Evolutionary conservation across 163 green algal species (phyloP).

Genomic region (Scenedesmus sp.): DNA sequence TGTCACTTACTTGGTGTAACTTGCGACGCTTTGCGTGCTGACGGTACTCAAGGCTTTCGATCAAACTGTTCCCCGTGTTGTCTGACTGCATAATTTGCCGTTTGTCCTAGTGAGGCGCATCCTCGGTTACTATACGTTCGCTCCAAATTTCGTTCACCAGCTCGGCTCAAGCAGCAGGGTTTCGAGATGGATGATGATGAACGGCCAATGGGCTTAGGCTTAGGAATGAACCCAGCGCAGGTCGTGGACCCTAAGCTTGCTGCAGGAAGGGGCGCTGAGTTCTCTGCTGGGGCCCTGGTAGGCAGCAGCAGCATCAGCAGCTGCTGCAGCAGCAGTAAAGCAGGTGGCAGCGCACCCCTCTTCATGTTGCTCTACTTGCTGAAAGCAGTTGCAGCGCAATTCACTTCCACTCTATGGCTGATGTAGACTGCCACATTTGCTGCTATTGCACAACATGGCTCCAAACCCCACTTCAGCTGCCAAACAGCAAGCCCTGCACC

Average conservation of each 20-base stretch:
- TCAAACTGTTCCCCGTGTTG: too few species aligned
- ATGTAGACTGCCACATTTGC: too few species aligned
- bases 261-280: constrained; percentile 15
- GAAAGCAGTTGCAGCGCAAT: not conserved
- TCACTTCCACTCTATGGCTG: not conserved
- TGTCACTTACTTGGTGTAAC: too few species aligned
- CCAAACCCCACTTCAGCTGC: too few species aligned
- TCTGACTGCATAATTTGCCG: too few species aligned
- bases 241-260: constrained; percentile 28
- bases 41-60: too few species aligned
- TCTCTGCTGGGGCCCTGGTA: constrained; percentile 46
- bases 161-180: not conserved
- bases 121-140: not conserved
- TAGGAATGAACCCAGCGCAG: not conserved
- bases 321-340: not conserved
- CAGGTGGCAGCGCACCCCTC: not conserved
- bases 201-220: not conserved
- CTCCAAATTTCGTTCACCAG: not conserved
- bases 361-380: not conserved
- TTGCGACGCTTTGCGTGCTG: too few species aligned
- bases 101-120: too few species aligned
- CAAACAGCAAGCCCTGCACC: too few species aligned
- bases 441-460: too few species aligned
- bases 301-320: constrained; percentile 6
- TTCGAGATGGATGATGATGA: constrained; percentile 6